These are phyloP conservation scores for Xylaria hypoxylon DNA, from an alignment of 2,329 filamentous ascomycete species.

Conservation along the genomic window DNA sequence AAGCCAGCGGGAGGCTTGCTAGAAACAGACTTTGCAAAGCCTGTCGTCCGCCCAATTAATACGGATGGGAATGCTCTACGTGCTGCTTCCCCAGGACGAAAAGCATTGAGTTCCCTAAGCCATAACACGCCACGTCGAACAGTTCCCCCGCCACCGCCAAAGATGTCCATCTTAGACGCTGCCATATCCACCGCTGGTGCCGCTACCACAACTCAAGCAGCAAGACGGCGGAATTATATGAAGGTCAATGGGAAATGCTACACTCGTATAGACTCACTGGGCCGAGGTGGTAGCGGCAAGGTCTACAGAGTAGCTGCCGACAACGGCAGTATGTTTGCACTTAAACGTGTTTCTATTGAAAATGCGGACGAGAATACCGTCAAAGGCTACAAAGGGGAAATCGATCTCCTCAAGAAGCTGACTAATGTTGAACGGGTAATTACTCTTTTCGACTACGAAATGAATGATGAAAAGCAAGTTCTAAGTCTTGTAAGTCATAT, in stretches of 20 bases:
- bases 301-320: conserved; percentile 98
- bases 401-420: conserved; percentile 86
- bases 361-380: conserved; percentile 88
- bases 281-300: conserved; percentile 90
- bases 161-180: conserved; percentile 95
- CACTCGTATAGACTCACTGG: conserved; percentile 88
- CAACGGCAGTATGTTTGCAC: conserved; percentile 92
- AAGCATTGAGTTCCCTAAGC: conserved; percentile 64
- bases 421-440: conserved; percentile 90
- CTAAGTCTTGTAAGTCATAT: conserved; percentile 78
- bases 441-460: conserved; percentile 88
- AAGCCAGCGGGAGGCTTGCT: conserved; percentile 67
- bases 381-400: conserved; percentile 92
- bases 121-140: conserved; percentile 81
- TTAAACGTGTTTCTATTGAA: conserved; percentile 92
- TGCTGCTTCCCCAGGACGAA: conserved; percentile 65
- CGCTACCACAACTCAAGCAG: conserved; percentile 76
- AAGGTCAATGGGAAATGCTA: conserved; percentile 92
- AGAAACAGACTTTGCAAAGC: conserved; percentile 66
- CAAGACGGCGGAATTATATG: conserved; percentile 84
- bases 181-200: conserved; percentile 87
- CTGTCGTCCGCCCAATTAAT: conserved; percentile 63
- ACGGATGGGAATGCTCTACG: conserved; percentile 56
- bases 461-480: conserved; percentile 91
- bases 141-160: conserved; percentile 86